Evolutionary conservation across 2,329 filamentous ascomycete genomes (phyloP).

Genomic region (Alternaria sp.): DNA sequence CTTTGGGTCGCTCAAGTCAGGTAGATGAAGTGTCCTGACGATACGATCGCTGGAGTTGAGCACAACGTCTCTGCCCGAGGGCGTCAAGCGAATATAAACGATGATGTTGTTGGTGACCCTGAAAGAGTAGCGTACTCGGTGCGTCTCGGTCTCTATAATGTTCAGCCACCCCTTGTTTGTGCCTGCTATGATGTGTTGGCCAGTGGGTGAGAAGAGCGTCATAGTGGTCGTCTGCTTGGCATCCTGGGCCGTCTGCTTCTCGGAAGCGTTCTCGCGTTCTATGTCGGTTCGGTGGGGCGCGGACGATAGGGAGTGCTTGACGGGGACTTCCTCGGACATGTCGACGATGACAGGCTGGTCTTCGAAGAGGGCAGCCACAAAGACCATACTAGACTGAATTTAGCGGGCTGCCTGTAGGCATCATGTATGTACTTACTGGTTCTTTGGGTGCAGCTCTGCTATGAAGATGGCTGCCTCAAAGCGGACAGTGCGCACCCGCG

Average conservation of each 20-base stretch:
- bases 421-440: constrained; percentile 68
- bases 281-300: constrained; percentile 77
- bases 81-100: constrained; percentile 83
- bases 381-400: constrained; percentile 68
- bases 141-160: constrained; percentile 84
- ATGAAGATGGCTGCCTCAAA: constrained; percentile 96
- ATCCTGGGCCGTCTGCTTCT: constrained; percentile 90
- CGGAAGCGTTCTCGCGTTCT: constrained; percentile 75
- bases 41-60: constrained; percentile 95
- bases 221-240: constrained; percentile 95
- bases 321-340: constrained; percentile 71
- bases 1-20: constrained; percentile 70
- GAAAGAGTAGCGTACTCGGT: constrained; percentile 86
- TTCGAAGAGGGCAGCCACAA: constrained; percentile 92
- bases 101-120: constrained; percentile 88
- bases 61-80: constrained; percentile 84
- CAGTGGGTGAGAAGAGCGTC: constrained; percentile 83
- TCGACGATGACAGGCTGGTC: constrained; percentile 91
- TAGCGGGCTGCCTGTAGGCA: constrained; percentile 3
- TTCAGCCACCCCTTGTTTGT: constrained; percentile 97
- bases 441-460: constrained; percentile 90
- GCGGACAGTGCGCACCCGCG: constrained; percentile 80
- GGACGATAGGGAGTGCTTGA: constrained; percentile 81
- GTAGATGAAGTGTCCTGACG: constrained; percentile 89
- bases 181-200: constrained; percentile 88